Percentiles rank a stretch among this genome's conserved stretches.
Conservation (phyloP, 352 stramenopile species). For the Phytophthora brassicae region DNA sequence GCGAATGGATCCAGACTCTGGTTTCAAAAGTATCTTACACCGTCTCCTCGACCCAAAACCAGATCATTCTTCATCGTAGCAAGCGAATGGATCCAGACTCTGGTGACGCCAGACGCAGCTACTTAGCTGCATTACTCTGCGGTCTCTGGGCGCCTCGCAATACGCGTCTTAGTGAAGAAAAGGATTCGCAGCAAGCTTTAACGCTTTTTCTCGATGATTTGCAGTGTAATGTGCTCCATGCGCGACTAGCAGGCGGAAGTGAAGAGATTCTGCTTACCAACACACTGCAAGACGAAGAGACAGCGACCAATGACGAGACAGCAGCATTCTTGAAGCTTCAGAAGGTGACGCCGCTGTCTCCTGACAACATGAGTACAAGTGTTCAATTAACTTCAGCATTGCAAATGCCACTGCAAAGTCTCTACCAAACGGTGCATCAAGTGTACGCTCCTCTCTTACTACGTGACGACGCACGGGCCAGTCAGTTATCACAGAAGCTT, state of each 20-base stretch:
- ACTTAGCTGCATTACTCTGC: constrained; percentile 60
- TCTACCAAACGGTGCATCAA: constrained; percentile 82
- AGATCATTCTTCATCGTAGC: background rate
- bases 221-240: constrained; percentile 60
- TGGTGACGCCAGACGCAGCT: constrained; percentile 52
- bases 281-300: constrained; percentile 4
- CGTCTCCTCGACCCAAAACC: background rate
- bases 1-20: constrained; percentile 37
- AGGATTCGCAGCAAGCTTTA: constrained; percentile 52
- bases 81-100: constrained; percentile 36
- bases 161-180: constrained; percentile 38
- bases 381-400: constrained; percentile 72
- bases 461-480: constrained; percentile 41
- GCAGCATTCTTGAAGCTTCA: too few species aligned
- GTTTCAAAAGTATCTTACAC: background rate
- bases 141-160: constrained; percentile 60
- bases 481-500: constrained; percentile 71
- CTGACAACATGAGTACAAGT: constrained; percentile 54
- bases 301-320: constrained; percentile 25
- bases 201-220: constrained; percentile 73
- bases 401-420: constrained; percentile 71
- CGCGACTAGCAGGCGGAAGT: constrained; percentile 34
- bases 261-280: constrained; percentile 27
- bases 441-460: constrained; percentile 84
- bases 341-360: background rate